Percentiles rank a stretch among this genome's conserved stretches.
These are phyloP conservation scores for Penicillium steckii DNA, from an alignment of 495 filamentous ascomycete species.

Conservation along the genomic window DNA sequence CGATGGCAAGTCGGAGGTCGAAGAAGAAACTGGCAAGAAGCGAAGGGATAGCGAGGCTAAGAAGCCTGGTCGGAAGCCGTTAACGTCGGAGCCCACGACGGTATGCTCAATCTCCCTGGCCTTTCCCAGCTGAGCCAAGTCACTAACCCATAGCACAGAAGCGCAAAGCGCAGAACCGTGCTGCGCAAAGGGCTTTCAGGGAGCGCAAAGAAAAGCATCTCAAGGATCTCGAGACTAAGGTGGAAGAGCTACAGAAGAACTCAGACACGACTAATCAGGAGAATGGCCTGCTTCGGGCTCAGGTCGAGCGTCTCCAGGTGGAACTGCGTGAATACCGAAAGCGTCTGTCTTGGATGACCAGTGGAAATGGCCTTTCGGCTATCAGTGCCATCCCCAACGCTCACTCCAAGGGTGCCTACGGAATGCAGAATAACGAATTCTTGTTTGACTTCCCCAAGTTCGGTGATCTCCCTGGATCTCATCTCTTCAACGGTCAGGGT, in stretches of 20 bases:
- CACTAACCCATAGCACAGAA: slow-evolving; percentile 67
- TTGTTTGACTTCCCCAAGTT: slow-evolving; percentile 95
- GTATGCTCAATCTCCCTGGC: slow-evolving; percentile 53
- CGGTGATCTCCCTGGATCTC: slow-evolving; percentile 70
- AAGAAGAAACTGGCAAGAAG: slow-evolving; percentile 70
- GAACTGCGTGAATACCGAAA: slow-evolving; percentile 91
- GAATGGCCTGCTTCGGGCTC: slow-evolving; percentile 77
- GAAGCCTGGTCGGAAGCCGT: slow-evolving; percentile 94
- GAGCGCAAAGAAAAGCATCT: slow-evolving; percentile 98
- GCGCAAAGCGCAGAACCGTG: slow-evolving; percentile 97
- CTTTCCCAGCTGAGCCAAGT: neutral
- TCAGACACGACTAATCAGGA: slow-evolving; percentile 82
- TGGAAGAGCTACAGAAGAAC: slow-evolving; percentile 84
- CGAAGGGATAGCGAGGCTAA: slow-evolving; percentile 80
- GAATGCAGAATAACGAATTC: slow-evolving; percentile 75
- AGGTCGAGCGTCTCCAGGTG: slow-evolving; percentile 81
- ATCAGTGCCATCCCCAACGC: slow-evolving; percentile 41
- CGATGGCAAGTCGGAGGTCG: slow-evolving; percentile 67
- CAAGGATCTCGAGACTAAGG: slow-evolving; percentile 93
- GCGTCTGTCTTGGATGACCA: slow-evolving; percentile 62
- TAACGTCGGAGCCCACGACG: slow-evolving; percentile 93
- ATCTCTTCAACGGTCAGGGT: slow-evolving; percentile 47
- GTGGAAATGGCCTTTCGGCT: slow-evolving; percentile 49
- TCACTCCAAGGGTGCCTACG: slow-evolving; percentile 38
- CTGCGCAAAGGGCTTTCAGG: slow-evolving; percentile 93